Evolutionary conservation across 1,284 basidiomycete genomes (phyloP), one percentile per base, ranked within the genome.

Genomic region (Ustilago lituana): DNA sequence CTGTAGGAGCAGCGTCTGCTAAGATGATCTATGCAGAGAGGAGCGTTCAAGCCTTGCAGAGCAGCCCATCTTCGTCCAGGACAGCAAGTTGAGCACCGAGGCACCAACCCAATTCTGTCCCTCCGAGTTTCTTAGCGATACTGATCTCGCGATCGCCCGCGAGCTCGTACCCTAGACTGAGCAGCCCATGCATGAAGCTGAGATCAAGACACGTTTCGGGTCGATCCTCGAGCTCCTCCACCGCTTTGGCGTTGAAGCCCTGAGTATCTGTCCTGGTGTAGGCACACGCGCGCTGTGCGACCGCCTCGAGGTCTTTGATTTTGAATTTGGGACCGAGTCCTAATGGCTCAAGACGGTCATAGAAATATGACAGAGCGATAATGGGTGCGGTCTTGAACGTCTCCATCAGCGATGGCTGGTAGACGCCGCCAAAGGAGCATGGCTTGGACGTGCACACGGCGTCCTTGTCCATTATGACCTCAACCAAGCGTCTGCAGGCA

Each of bases 361-460:
- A 96, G 84, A 98, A 98, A 87, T 98, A 98, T 24, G 94, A 97
- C 11, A 77, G 66, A 10, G 76, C 74, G 26, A 79, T 63, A 47
- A 80, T 77, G 29, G 83, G 83, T n/a, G 82, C 78, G 2, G 74
- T 72, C 10, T 70, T 74, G 87, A 98, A 98, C 5, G 92, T 90
- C 69, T 95, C 91, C 69, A 92, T 86, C 24, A 98, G 86, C n/a
- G 91, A 91, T 1, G 95, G 96, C 82, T 98, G 95, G 85, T 98
- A 98, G 24, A 97, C 93, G 32, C 95, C 95, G 74, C 93, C 90
- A 85, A 98, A 98, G 2, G 94, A 93, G 83, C 95, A 98, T 91
- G 92, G 74, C 89, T 85, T 76, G 89, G 88, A 32, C 2, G 57
- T 24, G 83, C 96, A 98, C 47, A 93, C 87, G 0, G 93, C 89